These are phyloP conservation scores for Hanseniaspora pseudoguilliermondii DNA, from an alignment of 805 yeast species.

Conservation along the genomic window DNA sequence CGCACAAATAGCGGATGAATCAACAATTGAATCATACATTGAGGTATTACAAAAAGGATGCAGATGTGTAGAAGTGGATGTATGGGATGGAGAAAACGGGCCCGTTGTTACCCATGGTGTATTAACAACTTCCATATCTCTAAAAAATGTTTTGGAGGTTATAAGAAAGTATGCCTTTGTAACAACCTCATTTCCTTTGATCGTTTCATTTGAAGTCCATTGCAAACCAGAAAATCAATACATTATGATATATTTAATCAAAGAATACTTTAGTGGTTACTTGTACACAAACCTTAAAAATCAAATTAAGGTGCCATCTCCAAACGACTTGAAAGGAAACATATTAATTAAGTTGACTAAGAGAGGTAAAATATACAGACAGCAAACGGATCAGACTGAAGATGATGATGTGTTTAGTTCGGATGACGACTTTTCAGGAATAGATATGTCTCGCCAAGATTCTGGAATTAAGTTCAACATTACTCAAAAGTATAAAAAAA, in stretches of 20 bases:
- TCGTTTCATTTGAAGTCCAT: conserved; percentile 73
- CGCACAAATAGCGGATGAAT: conserved; percentile 71
- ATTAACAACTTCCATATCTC: conserved; percentile 60
- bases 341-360: conserved; percentile 71
- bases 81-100: conserved; percentile 77
- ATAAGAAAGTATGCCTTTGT: conserved; percentile 79
- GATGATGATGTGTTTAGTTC: conserved; percentile 13
- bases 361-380: conserved; percentile 22
- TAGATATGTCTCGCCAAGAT: conserved; percentile 27
- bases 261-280: conserved; percentile 45
- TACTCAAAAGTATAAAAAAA: conserved; percentile 15
- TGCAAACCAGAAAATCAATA: conserved; percentile 60
- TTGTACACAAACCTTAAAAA: conserved; percentile 28
- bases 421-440: conserved; percentile 19
- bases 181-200: conserved; percentile 74
- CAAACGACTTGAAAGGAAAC: conserved; percentile 54
- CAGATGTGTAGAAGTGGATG: conserved; percentile 84
- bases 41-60: conserved; percentile 84
- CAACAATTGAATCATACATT: conserved; percentile 82
- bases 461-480: conserved; percentile 17
- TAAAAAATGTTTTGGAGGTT: conserved; percentile 55
- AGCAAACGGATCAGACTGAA: conserved; percentile 34
- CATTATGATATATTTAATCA: conserved; percentile 41
- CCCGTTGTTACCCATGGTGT: conserved; percentile 92
- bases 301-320: conserved; percentile 50